Conservation (phyloP, 2,329 filamentous ascomycete genomes). For the Colletotrichum destructivum region DNA sequence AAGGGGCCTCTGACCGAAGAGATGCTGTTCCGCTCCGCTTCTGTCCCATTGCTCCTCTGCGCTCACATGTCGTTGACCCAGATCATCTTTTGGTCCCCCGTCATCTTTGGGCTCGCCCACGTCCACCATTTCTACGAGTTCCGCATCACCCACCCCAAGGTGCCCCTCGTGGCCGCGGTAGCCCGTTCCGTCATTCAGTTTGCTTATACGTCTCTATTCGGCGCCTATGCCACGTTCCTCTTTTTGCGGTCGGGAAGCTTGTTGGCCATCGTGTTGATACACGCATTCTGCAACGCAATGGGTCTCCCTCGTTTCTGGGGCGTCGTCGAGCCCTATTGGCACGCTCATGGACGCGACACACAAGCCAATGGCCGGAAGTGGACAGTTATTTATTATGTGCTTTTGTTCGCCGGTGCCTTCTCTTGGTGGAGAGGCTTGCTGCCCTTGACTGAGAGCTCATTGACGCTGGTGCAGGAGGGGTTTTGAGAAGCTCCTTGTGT, state of each 20-base stretch:
- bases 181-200: conserved; percentile 87
- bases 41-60: conserved; percentile 85
- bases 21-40: conserved; percentile 90
- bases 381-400: conserved; percentile 84
- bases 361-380: conserved; percentile 59
- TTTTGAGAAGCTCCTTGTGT: conserved; percentile 13
- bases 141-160: conserved; percentile 81
- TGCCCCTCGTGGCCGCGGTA: conserved; percentile 74
- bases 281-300: conserved; percentile 94
- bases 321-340: conserved; percentile 71
- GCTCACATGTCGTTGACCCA: conserved; percentile 69
- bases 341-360: conserved; percentile 39
- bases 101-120: conserved; percentile 95
- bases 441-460: conserved; percentile 76
- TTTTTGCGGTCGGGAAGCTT: conserved; percentile 89
- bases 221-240: conserved; percentile 91
- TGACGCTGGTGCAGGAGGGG: conserved; percentile 58
- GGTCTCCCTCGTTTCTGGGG: conserved; percentile 92
- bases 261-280: conserved; percentile 80
- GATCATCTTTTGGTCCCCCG: conserved; percentile 85
- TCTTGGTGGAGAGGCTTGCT: conserved; percentile 82
- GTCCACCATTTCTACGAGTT: conserved; percentile 98
- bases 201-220: conserved; percentile 91
- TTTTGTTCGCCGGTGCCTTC: conserved; percentile 80
- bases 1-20: conserved; percentile 93